These are phyloP conservation scores for Volvariella surrecta DNA, from an alignment of 1,284 basidiomycete species.

Conservation along the genomic window DNA sequence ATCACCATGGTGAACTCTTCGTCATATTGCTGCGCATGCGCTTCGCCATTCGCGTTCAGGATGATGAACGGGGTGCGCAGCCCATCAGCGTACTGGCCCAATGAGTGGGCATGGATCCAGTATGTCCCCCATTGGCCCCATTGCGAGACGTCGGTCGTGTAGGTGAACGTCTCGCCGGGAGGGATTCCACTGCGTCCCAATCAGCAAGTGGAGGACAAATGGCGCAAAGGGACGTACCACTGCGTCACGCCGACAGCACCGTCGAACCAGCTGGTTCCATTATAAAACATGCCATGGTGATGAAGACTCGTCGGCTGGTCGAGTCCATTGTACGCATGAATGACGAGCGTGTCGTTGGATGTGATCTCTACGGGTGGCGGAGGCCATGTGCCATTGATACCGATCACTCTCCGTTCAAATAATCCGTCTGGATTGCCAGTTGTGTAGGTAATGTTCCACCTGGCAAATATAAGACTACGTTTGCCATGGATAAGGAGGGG, in stretches of 20 bases:
- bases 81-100: constrained; percentile 87
- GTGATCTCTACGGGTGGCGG: constrained; percentile 75
- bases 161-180: constrained; percentile 64
- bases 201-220: neutral
- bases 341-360: constrained; percentile 61
- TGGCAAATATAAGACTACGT: too few species aligned
- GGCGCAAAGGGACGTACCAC: constrained; percentile 40
- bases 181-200: constrained; percentile 68
- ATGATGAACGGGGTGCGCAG: constrained; percentile 75
- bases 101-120: constrained; percentile 75
- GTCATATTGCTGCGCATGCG: constrained; percentile 76
- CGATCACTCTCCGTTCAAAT: constrained; percentile 66
- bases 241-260: constrained; percentile 80
- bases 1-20: constrained; percentile 86
- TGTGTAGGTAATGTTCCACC: constrained; percentile 80
- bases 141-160: constrained; percentile 69
- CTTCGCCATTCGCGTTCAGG: constrained; percentile 54
- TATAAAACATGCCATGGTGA: constrained; percentile 93
- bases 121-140: constrained; percentile 80
- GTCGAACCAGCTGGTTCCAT: constrained; percentile 79
- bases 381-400: constrained; percentile 91
- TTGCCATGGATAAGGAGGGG: too few species aligned
- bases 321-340: constrained; percentile 73
- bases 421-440: constrained; percentile 73
- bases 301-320: constrained; percentile 61